These are phyloP conservation scores for Aphanomyces euteiches DNA, from an alignment of 352 stramenopile species.

Conservation along the genomic window DNA sequence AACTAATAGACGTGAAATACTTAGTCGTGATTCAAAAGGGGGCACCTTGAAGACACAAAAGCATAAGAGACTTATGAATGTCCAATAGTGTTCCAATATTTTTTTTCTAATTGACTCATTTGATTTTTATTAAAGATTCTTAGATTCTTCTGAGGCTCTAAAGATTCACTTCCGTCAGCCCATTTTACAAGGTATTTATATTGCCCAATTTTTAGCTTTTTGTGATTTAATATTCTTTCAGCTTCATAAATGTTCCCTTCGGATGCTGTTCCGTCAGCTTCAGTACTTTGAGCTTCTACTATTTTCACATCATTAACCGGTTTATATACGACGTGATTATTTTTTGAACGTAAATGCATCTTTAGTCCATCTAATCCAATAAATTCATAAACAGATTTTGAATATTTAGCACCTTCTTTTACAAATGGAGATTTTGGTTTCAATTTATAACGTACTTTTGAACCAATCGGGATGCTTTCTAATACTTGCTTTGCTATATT, in stretches of 20 bases:
- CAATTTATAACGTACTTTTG: slow-evolving; percentile 4
- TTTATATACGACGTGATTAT: slow-evolving; percentile 30
- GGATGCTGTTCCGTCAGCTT: neutral
- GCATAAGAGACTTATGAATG: too few species aligned
- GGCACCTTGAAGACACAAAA: too few species aligned
- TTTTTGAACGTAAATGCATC: slow-evolving; percentile 24
- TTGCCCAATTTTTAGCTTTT: slow-evolving; percentile 29
- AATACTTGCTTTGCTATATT: neutral
- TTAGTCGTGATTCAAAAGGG: too few species aligned
- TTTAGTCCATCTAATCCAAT: slow-evolving; percentile 27
- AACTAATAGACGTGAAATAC: too few species aligned
- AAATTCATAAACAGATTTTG: slow-evolving; percentile 29
- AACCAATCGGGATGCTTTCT: neutral
- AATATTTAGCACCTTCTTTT: slow-evolving; percentile 23
- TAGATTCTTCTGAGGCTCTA: slow-evolving; percentile 16
- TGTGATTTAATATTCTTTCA: slow-evolving; percentile 3
- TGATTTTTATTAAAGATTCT: slow-evolving; percentile 6
- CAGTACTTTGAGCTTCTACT: neutral
- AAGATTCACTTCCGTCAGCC: slow-evolving; percentile 8
- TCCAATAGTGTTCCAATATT: too few species aligned
- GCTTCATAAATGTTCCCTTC: slow-evolving; percentile 18
- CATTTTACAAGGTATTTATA: slow-evolving; percentile 29
- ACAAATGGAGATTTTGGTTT: neutral
- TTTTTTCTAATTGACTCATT: neutral
- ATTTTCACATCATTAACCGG: slow-evolving; percentile 28